Evolutionary conservation across 2,329 filamentous ascomycete species (phyloP).

Genomic region (Albifimbria verrucaria): DNA sequence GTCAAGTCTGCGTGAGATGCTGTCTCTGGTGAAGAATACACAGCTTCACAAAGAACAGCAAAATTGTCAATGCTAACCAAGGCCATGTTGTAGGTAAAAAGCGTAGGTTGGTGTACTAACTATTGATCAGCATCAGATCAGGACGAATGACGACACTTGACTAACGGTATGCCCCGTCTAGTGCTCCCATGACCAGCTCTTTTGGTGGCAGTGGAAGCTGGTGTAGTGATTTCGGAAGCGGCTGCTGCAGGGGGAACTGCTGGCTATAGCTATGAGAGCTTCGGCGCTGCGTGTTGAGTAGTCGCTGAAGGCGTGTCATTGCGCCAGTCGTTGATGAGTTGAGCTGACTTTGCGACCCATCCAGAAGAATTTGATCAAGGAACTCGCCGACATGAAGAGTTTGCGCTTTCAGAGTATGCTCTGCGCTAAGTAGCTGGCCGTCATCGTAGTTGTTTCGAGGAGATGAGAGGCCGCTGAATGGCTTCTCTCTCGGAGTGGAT

Average conservation of each 20-base stretch:
- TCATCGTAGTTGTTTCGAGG: neutral
- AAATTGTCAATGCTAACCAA: conserved; percentile 49
- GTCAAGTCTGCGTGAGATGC: conserved; percentile 48
- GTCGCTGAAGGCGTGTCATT: neutral
- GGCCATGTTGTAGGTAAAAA: conserved; percentile 48
- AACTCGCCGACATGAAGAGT: neutral
- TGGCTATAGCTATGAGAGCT: conserved; percentile 31
- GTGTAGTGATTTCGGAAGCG: conserved; percentile 40
- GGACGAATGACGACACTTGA: neutral
- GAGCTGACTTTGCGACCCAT: neutral
- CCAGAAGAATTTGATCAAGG: neutral
- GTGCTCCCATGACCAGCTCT: conserved; percentile 42
- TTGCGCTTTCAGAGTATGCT: neutral
- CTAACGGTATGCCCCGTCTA: conserved; percentile 46
- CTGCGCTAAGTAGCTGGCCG: neutral
- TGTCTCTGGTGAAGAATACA: conserved; percentile 51
- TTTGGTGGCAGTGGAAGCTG: conserved; percentile 54
- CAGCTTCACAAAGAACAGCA: conserved; percentile 42
- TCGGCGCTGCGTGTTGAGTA: neutral
- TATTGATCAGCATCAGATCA: neutral
- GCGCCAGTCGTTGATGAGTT: neutral
- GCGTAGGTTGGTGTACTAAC: conserved; percentile 41
- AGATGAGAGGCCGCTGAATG: neutral
- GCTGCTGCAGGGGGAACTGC: conserved; percentile 42
- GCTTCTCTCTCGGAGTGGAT: neutral